These are phyloP conservation scores for Phlebiopsis flavidoalba DNA, from an alignment of 768 basidiomycete genomes.

Conservation along the genomic window DNA sequence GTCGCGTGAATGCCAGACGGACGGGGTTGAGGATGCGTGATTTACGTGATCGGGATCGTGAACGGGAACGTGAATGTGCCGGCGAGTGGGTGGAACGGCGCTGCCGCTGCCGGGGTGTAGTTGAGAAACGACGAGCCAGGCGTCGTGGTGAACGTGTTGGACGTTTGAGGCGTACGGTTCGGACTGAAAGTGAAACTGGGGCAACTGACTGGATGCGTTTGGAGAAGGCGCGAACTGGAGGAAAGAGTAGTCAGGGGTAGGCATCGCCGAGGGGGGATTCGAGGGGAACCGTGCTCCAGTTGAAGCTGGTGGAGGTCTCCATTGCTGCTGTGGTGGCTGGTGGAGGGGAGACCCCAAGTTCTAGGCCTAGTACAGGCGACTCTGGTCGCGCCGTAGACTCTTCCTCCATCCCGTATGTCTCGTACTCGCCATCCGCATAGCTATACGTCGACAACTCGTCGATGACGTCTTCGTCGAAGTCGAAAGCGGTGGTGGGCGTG, in stretches of 20 bases:
- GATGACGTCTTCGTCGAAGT: constrained; percentile 17
- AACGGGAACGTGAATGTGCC: constrained; percentile 4
- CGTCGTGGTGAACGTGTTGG: background rate
- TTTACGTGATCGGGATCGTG: constrained; percentile 13
- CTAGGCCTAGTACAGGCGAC: constrained; percentile 22
- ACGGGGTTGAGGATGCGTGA: constrained; percentile 29
- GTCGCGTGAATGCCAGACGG: constrained; percentile 26
- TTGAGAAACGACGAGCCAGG: constrained; percentile 5
- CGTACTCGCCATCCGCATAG: constrained; percentile 17
- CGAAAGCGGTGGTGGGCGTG: constrained; percentile 16
- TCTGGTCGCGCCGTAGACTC: constrained; percentile 19
- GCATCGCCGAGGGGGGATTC: background rate
- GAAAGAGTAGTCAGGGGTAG: constrained; percentile 8
- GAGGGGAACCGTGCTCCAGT: constrained; percentile 8
- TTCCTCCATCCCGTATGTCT: background rate
- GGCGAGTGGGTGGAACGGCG: background rate
- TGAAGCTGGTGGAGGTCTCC: background rate
- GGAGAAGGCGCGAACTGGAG: constrained; percentile 5
- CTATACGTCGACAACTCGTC: constrained; percentile 13
- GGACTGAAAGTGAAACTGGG: background rate
- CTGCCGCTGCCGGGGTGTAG: background rate
- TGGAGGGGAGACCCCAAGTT: constrained; percentile 14
- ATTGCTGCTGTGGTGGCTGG: constrained; percentile 5
- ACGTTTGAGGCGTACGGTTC: background rate
- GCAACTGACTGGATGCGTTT: background rate